A percentile compares a stretch with the other conserved stretches of the same genome.
Evolutionary conservation across 768 basidiomycete species (phyloP).

Genomic region (Trametes cinnabarina): DNA sequence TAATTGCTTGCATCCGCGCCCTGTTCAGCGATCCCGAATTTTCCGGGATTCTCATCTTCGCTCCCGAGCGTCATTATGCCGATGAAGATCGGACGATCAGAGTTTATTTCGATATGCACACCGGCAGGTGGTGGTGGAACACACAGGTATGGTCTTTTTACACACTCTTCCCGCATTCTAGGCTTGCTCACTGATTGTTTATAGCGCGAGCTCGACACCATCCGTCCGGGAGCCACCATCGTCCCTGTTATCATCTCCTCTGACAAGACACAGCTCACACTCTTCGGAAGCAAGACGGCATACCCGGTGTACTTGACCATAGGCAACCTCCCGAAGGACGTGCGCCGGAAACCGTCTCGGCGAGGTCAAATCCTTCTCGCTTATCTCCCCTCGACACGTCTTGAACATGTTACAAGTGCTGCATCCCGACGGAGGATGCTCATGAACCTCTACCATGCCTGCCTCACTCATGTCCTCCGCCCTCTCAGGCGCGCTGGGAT

Average conservation of each 20-base stretch:
- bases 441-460: slow-evolving; percentile 27
- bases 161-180: no score
- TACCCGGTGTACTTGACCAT: slow-evolving; percentile 30
- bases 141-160: slow-evolving; percentile 46
- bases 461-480: slow-evolving; percentile 14
- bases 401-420: slow-evolving; percentile 20
- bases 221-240: slow-evolving; percentile 19
- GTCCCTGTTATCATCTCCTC: slow-evolving; percentile 25
- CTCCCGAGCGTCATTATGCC: slow-evolving; percentile 38
- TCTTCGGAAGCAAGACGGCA: slow-evolving; percentile 23
- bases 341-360: slow-evolving; percentile 25
- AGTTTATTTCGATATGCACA: slow-evolving; percentile 44
- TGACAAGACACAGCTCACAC: slow-evolving; percentile 16
- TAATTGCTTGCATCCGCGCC: slow-evolving; percentile 36
- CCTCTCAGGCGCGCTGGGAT: slow-evolving; percentile 14
- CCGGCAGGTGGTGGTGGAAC: slow-evolving; percentile 52
- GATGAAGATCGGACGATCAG: slow-evolving; percentile 27
- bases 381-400: slow-evolving; percentile 24
- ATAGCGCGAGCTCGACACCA: slow-evolving; percentile 15
- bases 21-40: slow-evolving; percentile 37
- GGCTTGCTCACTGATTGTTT: neutral
- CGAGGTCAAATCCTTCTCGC: slow-evolving; percentile 27
- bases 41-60: slow-evolving; percentile 29
- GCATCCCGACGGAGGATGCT: slow-evolving; percentile 19
- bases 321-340: slow-evolving; percentile 28